Conservation (phyloP, 2,329 filamentous ascomycete genomes). For the Ceratocystis lukuohia region DNA sequence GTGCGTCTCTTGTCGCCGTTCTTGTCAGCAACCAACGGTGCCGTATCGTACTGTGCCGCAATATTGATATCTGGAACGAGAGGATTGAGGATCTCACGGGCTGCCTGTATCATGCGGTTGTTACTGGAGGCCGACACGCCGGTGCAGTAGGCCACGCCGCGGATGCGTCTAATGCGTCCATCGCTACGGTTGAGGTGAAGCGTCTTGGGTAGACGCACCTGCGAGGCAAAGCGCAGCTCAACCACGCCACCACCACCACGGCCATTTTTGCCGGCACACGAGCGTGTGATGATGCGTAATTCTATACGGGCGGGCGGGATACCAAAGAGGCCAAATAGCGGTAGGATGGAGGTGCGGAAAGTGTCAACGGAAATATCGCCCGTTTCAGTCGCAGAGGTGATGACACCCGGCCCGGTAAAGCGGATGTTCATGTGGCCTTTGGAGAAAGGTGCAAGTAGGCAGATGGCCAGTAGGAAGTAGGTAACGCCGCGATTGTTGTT, state of each 20-base stretch:
- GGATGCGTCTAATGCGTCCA: constrained; percentile 73
- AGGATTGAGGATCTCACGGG: constrained; percentile 73
- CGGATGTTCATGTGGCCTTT: constrained; percentile 84
- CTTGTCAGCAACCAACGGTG: constrained; percentile 39
- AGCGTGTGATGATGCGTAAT: constrained; percentile 65
- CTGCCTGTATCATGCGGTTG: constrained; percentile 83
- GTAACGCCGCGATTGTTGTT: constrained; percentile 69
- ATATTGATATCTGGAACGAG: constrained; percentile 84
- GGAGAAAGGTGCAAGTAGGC: constrained; percentile 81
- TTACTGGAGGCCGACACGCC: constrained; percentile 91
- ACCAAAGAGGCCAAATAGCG: constrained; percentile 79
- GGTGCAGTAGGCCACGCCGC: constrained; percentile 86
- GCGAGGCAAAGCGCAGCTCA: constrained; percentile 85
- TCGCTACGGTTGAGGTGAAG: constrained; percentile 72
- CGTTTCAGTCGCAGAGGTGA: constrained; percentile 69
- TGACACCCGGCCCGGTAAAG: constrained; percentile 81
- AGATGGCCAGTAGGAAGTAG: constrained; percentile 84
- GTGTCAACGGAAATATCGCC: constrained; percentile 88
- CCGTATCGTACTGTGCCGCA: constrained; percentile 62
- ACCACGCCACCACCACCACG: constrained; percentile 79
- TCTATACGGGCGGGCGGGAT: constrained; percentile 71
- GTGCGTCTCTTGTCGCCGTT: constrained; percentile 50
- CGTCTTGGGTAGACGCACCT: constrained; percentile 86
- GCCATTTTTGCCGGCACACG: constrained; percentile 61
- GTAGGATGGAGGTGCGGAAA: constrained; percentile 82